Percentiles rank a stretch among this genome's conserved stretches.
These are phyloP conservation scores for Tritrichomonas foetus DNA, from an alignment of 208 protist species.

Conservation along the genomic window DNA sequence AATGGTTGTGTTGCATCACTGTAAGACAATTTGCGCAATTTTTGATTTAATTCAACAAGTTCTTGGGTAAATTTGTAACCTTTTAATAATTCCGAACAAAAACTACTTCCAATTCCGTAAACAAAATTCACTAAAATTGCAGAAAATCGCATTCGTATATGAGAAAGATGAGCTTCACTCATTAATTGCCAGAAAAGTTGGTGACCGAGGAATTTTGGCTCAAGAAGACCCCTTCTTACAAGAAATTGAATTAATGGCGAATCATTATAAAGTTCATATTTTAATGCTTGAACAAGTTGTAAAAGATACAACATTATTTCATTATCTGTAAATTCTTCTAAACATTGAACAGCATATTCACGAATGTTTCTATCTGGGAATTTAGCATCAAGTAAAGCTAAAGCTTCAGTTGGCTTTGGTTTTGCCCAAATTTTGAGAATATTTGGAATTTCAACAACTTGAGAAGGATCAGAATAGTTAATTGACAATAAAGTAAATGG, in stretches of 20 bases:
- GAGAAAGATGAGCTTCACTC: conserved; percentile 68
- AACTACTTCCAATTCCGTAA: not conserved
- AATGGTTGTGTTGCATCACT: not conserved
- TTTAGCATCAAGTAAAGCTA: conserved; percentile 67
- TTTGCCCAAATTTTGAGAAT: not conserved
- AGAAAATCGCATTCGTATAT: conserved; percentile 68
- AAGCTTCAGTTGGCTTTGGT: conserved; percentile 43
- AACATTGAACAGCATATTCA: conserved; percentile 57
- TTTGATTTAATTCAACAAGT: not conserved
- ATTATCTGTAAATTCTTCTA: conserved; percentile 45
- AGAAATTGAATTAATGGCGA: conserved; percentile 65
- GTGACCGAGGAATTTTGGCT: conserved; percentile 66
- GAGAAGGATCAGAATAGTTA: not conserved
- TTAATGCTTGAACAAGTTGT: conserved; percentile 66
- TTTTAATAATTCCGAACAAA: not conserved
- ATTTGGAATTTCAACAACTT: not conserved
- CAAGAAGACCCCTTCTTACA: conserved; percentile 61
- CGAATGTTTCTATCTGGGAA: conserved; percentile 64
- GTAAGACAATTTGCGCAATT: not conserved
- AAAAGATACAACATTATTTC: conserved; percentile 49
- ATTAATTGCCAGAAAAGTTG: conserved; percentile 73
- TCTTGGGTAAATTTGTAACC: not conserved
- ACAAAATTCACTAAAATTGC: conserved; percentile 48
- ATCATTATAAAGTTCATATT: conserved; percentile 70
- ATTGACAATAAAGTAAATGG: not conserved